Conservation (phyloP, 371 early-diverging fungal genomes). For the Catenaria anguillulae region DNA sequence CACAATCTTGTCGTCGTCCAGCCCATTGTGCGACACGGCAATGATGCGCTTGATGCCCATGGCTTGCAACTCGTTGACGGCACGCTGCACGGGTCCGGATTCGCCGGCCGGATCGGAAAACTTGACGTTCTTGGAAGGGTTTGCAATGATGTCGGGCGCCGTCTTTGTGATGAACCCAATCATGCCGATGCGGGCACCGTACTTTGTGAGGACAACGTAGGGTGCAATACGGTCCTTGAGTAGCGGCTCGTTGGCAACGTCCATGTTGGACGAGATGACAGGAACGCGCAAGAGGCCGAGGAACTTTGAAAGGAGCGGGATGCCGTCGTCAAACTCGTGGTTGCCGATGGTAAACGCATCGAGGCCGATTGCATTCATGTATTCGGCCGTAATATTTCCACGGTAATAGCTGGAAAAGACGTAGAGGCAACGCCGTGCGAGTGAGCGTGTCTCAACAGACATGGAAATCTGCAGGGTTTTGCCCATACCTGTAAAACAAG, state of each 20-base stretch:
- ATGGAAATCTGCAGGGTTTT: conserved; percentile 30
- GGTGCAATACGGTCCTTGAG: conserved; percentile 37
- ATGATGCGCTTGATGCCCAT: too few relatives aligned
- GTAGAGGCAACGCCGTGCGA: too few relatives aligned
- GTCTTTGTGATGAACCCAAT: conserved; percentile 1
- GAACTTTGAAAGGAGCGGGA: conserved; percentile 29
- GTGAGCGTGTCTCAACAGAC: conserved; percentile 55
- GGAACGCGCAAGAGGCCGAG: conserved; percentile 38
- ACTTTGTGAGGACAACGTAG: conserved; percentile 43
- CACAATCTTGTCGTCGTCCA: too few relatives aligned
- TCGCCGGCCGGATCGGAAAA: conserved; percentile 31
- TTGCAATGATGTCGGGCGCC: conserved; percentile 47
- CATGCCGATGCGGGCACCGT: conserved; percentile 33
- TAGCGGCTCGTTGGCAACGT: conserved; percentile 21
- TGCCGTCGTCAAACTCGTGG: conserved; percentile 54
- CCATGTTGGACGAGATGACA: conserved; percentile 48
- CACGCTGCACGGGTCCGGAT: conserved; percentile 42
- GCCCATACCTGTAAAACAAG: conserved; percentile 29
- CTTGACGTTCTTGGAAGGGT: conserved; percentile 21
- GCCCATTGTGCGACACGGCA: too few relatives aligned
- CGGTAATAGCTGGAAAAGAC: conserved; percentile 36
- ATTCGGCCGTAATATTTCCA: conserved; percentile 30
- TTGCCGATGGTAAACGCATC: conserved; percentile 13
- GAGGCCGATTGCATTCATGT: too few relatives aligned
- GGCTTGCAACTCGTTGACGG: conserved; percentile 34